Base-by-base conservation (phyloP, 441 rosid species). In the Macaranga tanarius region DNA sequence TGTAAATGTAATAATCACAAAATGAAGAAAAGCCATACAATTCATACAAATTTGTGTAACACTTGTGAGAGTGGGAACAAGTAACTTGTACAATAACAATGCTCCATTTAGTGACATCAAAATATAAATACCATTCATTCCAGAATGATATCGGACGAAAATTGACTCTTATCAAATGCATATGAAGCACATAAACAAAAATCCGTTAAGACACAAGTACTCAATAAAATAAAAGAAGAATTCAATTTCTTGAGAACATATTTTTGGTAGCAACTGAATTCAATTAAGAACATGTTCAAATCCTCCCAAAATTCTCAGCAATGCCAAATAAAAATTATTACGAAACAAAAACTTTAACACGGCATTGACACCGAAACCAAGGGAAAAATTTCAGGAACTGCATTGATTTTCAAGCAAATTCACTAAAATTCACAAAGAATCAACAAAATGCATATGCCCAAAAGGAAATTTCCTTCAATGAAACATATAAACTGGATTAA, bases 311-410 rank as follows among this genome's bases (percentile, higher is more conserved):
- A 8, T 26, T 62, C 54, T 62, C 52, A 52, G 19, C 10, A 63
- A 62, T 7, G 15, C 52, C 63, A 38, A 31, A 44, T 10, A 34
- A n/a, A 20, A 40, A 5, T 26, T 20, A 9, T 22, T 54, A 60
- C 4, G 34, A 2, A 54, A 23, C 17, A 47, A 31, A 10, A n/a
- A 19, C 60, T 1, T 13, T 20, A n/a, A n/a, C 51, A 57, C 28
- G 19, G 47, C 42, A 26, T n/a, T 48, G 17, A 51, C 22, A 67
- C n/a, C 34, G 22, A 64, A 64, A 48, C 23, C 38, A 48, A 5
- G 28, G 11, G 52, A 62, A 55, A 66, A 34, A 10, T 2, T 2
- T 34, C 50, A 61, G 62, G 72, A 74, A 48, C 44, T 65, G 72
- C 17, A 12, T 38, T 28, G 23, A 48, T 22, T 56, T 69, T 47